Evolutionary conservation across 2,329 filamentous ascomycete genomes (phyloP).

Genomic region (Ascosphaera acerosa): DNA sequence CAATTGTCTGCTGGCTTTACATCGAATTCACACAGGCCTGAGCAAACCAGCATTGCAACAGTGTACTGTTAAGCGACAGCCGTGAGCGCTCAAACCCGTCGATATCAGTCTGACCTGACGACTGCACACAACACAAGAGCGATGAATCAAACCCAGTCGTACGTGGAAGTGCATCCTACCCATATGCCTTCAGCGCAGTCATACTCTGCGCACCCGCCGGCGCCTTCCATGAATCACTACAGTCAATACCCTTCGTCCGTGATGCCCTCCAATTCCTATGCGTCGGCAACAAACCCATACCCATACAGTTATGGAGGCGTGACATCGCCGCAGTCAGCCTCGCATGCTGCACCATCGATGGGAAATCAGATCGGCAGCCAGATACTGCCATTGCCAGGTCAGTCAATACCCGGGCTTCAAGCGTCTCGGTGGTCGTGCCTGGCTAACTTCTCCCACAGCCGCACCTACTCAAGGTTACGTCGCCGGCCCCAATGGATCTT

Average conservation of each 20-base stretch:
- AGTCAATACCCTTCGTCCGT: constrained; percentile 48
- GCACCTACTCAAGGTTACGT: constrained; percentile 16
- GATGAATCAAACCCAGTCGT: constrained; percentile 68
- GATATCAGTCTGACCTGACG: too few relatives aligned
- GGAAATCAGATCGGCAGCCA: constrained; percentile 39
- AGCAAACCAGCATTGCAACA: too few relatives aligned
- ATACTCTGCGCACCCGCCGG: constrained; percentile 48
- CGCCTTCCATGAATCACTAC: constrained; percentile 49
- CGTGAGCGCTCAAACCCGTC: too few relatives aligned
- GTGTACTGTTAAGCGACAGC: too few relatives aligned
- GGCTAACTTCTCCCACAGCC: constrained; percentile 19
- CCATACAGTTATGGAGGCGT: constrained; percentile 58
- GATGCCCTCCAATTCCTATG: constrained; percentile 47
- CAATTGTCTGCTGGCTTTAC: too few relatives aligned
- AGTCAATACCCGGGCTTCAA: constrained; percentile 5
- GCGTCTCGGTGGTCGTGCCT: neutral
- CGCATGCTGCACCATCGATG: constrained; percentile 45
- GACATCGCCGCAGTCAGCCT: constrained; percentile 48
- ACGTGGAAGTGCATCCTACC: constrained; percentile 58
- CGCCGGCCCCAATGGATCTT: constrained; percentile 15
- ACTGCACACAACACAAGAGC: too few relatives aligned
- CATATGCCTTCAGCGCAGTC: constrained; percentile 58
- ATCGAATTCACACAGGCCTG: too few relatives aligned
- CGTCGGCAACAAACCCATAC: constrained; percentile 31
- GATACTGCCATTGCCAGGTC: constrained; percentile 38